Conservation (phyloP, 2,329 filamentous ascomycete genomes). For the Pseudogymnoascus sp. region DNA sequence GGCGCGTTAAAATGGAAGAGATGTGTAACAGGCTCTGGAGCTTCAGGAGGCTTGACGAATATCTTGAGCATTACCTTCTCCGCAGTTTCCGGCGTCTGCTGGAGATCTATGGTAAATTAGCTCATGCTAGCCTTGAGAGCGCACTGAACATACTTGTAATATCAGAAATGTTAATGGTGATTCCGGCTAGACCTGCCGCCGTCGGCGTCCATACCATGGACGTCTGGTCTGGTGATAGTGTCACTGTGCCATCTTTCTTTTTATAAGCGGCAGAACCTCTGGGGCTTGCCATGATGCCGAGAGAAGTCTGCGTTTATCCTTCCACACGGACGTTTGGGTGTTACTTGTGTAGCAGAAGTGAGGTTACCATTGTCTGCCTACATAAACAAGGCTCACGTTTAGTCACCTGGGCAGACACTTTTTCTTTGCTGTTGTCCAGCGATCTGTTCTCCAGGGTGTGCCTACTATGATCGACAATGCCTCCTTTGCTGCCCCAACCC, state of each 20-base stretch:
- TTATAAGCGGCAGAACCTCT: conserved; percentile 74
- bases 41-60: conserved; percentile 60
- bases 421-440: neutral
- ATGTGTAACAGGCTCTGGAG: conserved; percentile 59
- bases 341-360: conserved; percentile 5
- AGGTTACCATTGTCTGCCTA: neutral
- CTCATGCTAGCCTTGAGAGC: conserved; percentile 14
- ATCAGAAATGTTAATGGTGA: conserved; percentile 64
- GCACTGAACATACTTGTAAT: conserved; percentile 64
- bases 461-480: neutral
- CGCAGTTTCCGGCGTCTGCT: conserved; percentile 84
- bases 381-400: conserved; percentile 1
- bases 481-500: neutral
- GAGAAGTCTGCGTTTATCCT: conserved; percentile 10
- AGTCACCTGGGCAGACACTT: neutral
- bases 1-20: conserved; percentile 84
- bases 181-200: conserved; percentile 48
- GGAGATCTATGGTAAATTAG: conserved; percentile 57
- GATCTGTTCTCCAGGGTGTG: neutral
- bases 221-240: conserved; percentile 64
- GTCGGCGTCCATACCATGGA: conserved; percentile 76
- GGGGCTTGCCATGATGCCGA: conserved; percentile 45
- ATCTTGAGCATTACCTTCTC: conserved; percentile 93
- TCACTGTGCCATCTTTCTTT: conserved; percentile 86
- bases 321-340: neutral